Percentiles rank a stretch among this genome's conserved stretches.
These are phyloP conservation scores for Plasmopara muralis DNA, from an alignment of 352 stramenopile genomes.

Conservation along the genomic window DNA sequence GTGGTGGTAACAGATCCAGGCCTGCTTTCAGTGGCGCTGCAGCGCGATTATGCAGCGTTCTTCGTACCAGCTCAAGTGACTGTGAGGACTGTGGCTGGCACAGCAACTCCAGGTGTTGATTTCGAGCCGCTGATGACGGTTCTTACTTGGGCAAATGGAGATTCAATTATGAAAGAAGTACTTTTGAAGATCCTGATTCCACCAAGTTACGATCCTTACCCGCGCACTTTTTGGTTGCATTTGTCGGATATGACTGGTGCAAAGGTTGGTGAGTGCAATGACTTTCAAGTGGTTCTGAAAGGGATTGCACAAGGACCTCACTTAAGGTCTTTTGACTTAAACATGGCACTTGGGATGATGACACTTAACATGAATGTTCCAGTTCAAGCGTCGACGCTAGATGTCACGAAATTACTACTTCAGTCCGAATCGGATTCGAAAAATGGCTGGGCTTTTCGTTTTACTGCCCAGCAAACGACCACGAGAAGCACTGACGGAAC, in stretches of 20 bases:
- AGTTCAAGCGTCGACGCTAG: slow-evolving; percentile 36
- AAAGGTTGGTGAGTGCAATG: slow-evolving; percentile 43
- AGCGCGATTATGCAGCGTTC: slow-evolving; percentile 42
- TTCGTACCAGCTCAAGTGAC: slow-evolving; percentile 20
- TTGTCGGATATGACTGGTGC: slow-evolving; percentile 37
- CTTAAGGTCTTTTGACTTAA: slow-evolving; percentile 37
- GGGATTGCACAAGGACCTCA: slow-evolving; percentile 31
- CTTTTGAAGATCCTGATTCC: slow-evolving; percentile 36
- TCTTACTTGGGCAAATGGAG: slow-evolving; percentile 31
- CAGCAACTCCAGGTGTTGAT: slow-evolving; percentile 47
- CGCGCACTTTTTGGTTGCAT: slow-evolving; percentile 44
- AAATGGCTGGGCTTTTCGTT: slow-evolving; percentile 13
- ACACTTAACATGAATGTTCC: slow-evolving; percentile 28
- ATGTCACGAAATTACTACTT: slow-evolving; percentile 39
- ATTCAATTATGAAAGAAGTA: slow-evolving; percentile 34
- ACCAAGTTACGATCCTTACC: slow-evolving; percentile 26
- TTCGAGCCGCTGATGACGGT: slow-evolving; percentile 29
- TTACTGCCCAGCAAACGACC: slow-evolving; percentile 29
- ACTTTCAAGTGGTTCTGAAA: slow-evolving; percentile 32
- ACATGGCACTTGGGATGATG: slow-evolving; percentile 40
- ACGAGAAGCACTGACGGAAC: slow-evolving; percentile 37
- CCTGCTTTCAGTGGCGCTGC: slow-evolving; percentile 35
- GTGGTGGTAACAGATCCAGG: slow-evolving; percentile 31
- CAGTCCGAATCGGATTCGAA: slow-evolving; percentile 25
- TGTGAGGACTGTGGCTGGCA: slow-evolving; percentile 38